Conservation (phyloP, 257 asterid genomes). For the Ligustrum vulgare region DNA sequence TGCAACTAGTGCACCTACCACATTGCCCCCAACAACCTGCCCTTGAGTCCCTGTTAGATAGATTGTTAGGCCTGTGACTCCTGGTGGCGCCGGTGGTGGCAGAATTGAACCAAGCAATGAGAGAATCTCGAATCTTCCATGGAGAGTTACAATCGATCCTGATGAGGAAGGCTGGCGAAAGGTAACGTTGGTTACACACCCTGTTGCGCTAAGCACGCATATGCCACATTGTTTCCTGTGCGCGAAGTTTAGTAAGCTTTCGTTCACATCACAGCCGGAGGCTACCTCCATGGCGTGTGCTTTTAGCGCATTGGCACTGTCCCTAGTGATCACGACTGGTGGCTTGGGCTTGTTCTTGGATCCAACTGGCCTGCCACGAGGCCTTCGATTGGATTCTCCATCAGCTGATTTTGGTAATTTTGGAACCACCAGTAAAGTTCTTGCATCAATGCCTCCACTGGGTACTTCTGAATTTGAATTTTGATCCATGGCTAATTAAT, state of each 20-base stretch:
- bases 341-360: conserved; percentile 97
- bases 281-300: conserved; percentile 88
- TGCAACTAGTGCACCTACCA: conserved; percentile 77
- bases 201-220: conserved; percentile 74
- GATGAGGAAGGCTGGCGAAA: conserved; percentile 75
- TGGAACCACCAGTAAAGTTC: conserved; percentile 28
- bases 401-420: conserved; percentile 31
- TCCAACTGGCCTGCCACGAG: conserved; percentile 91
- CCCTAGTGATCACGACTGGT: conserved; percentile 85
- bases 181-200: conserved; percentile 80
- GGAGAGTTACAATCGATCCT: conserved; percentile 74
- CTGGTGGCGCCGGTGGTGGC: conserved; percentile 91
- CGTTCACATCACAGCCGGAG: conserved; percentile 74
- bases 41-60: conserved; percentile 86
- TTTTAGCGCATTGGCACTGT: conserved; percentile 72
- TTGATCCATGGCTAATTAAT: conserved; percentile 19
- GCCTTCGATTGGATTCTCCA: conserved; percentile 46
- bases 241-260: conserved; percentile 58
- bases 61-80: conserved; percentile 72
- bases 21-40: conserved; percentile 87
- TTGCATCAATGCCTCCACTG: conserved; percentile 17
- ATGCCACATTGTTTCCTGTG: conserved; percentile 71
- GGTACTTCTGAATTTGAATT: conserved; percentile 7
- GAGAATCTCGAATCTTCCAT: conserved; percentile 77
- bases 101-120: conserved; percentile 76